These are phyloP conservation scores for Neltuma alba DNA, from an alignment of 306 rosid species.

Conservation along the genomic window DNA sequence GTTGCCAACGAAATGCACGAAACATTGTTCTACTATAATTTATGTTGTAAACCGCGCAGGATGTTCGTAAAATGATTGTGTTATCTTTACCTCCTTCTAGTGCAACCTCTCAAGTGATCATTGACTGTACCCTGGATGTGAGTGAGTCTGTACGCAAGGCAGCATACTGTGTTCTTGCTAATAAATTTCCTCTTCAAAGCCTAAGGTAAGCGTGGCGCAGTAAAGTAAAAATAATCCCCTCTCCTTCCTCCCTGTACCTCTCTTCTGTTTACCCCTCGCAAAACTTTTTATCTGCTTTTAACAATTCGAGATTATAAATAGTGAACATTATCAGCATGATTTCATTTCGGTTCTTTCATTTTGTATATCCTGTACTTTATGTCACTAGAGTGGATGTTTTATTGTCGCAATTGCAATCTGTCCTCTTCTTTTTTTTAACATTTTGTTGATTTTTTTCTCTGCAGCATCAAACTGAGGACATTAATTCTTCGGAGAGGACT, in stretches of 20 bases:
- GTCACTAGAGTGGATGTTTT: conserved; percentile 16
- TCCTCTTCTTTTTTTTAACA: conserved; percentile 10
- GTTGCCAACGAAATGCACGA: too few relatives aligned
- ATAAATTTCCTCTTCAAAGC: conserved; percentile 96
- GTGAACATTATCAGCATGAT: background rate
- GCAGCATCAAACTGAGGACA: conserved; percentile 86
- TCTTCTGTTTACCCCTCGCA: background rate
- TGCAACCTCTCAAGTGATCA: conserved; percentile 75
- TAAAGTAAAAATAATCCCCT: conserved; percentile 4
- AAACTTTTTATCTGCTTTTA: conserved; percentile 2
- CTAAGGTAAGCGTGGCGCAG: conserved; percentile 61
- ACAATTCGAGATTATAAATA: background rate
- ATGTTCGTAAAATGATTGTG: conserved; percentile 84
- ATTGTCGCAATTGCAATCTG: background rate
- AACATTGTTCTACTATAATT: conserved; percentile 18
- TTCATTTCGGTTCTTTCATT: background rate
- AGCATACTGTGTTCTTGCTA: conserved; percentile 83
- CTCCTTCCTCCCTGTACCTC: background rate
- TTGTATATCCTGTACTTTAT: background rate
- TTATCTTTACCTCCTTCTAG: conserved; percentile 88
- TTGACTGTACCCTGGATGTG: conserved; percentile 89
- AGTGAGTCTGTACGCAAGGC: conserved; percentile 89
- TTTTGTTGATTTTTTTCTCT: conserved; percentile 6
- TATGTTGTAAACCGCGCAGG: conserved; percentile 56
- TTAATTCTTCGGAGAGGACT: conserved; percentile 89